Conservation (phyloP, 2,329 filamentous ascomycete species). For the Fusarium coicis region DNA sequence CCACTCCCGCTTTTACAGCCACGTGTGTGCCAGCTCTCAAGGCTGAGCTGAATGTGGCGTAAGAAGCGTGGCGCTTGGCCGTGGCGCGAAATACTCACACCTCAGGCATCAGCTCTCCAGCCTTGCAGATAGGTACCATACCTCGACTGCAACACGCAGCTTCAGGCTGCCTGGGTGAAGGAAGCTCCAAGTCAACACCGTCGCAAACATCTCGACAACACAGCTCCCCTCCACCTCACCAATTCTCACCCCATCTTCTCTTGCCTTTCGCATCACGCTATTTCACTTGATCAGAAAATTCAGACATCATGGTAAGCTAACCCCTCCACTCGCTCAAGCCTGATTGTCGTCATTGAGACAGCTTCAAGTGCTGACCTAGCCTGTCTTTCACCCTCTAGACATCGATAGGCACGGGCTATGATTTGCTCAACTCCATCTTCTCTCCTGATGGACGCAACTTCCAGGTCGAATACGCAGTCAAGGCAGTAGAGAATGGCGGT, state of each 20-base stretch:
- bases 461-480: slow-evolving; percentile 98
- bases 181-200: slow-evolving; percentile 49
- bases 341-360: slow-evolving; percentile 39
- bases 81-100: slow-evolving; percentile 17
- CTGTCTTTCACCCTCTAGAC: slow-evolving; percentile 68
- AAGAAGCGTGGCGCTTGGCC: neutral
- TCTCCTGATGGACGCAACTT: slow-evolving; percentile 99
- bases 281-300: slow-evolving; percentile 27
- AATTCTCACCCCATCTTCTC: slow-evolving; percentile 16
- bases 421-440: slow-evolving; percentile 99
- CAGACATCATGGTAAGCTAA: slow-evolving; percentile 49
- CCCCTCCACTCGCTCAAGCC: slow-evolving; percentile 8
- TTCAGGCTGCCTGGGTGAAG: slow-evolving; percentile 56
- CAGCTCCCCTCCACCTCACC: slow-evolving; percentile 30
- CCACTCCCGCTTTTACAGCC: slow-evolving; percentile 41
- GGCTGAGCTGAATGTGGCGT: slow-evolving; percentile 14
- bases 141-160: slow-evolving; percentile 52
- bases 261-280: neutral
- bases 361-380: slow-evolving; percentile 42
- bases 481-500: slow-evolving; percentile 97
- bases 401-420: slow-evolving; percentile 99
- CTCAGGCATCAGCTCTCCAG: slow-evolving; percentile 48
- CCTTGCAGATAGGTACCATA: slow-evolving; percentile 36
- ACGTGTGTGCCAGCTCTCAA: slow-evolving; percentile 27
- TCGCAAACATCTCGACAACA: slow-evolving; percentile 32